Percentiles rank a stretch among this genome's conserved stretches.
Conservation (phyloP, 169 alveolate genomes). For the Plasmodium fragile region DNA sequence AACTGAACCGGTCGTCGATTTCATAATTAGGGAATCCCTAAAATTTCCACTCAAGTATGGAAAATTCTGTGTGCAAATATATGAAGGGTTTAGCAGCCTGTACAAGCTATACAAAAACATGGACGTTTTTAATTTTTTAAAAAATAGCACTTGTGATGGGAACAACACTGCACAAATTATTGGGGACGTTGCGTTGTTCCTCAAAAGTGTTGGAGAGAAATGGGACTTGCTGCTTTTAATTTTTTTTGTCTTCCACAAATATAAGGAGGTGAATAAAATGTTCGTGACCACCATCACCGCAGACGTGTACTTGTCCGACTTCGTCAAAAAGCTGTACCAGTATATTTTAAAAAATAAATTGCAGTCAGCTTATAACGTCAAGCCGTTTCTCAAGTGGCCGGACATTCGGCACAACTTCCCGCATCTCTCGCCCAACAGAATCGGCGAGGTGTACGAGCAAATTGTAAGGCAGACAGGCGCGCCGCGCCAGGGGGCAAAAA, state of each 20-base stretch:
- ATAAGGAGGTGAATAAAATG: constrained; percentile 56
- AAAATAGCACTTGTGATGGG: constrained; percentile 18
- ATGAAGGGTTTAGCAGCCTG: constrained; percentile 43
- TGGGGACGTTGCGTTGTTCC: constrained; percentile 48
- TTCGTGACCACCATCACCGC: constrained; percentile 6
- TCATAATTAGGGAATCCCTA: constrained; percentile 64
- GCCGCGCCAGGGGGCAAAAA: neutral
- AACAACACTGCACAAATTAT: constrained; percentile 20
- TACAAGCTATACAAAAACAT: constrained; percentile 52
- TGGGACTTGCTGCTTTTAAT: constrained; percentile 57
- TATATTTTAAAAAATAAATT: constrained; percentile 40
- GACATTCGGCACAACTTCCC: constrained; percentile 71
- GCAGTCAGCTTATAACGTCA: constrained; percentile 43
- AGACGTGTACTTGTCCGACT: constrained; percentile 43
- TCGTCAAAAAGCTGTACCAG: constrained; percentile 45
- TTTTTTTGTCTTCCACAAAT: constrained; percentile 68
- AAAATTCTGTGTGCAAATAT: constrained; percentile 61
- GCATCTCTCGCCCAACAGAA: constrained; percentile 12
- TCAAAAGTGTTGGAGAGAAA: constrained; percentile 69
- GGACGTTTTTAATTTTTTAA: constrained; percentile 33
- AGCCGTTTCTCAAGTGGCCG: constrained; percentile 75
- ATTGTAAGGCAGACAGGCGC: constrained; percentile 21
- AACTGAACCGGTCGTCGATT: constrained; percentile 44
- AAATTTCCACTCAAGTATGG: constrained; percentile 68
- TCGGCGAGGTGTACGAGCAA: constrained; percentile 61